phyloP scores from a whole-genome alignment of 2,329 filamentous ascomycete species.

The Aureobasidium sp. region DNA sequence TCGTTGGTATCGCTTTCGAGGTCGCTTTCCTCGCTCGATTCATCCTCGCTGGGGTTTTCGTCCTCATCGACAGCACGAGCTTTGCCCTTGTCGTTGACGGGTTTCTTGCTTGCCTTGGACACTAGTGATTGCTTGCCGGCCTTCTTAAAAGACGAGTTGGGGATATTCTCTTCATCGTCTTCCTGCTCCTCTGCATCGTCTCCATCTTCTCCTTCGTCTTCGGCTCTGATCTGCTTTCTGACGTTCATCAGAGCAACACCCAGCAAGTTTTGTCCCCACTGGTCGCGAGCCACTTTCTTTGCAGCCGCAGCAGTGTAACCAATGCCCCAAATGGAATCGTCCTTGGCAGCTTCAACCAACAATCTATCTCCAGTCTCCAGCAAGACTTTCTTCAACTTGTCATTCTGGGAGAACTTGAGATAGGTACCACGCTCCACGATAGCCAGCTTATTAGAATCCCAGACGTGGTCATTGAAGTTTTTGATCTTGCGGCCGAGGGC shows the following conservation, averaged over 20 bases:
- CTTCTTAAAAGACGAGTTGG: not conserved
- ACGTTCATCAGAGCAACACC: slow-evolving; percentile 57
- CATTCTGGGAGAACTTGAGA: slow-evolving; percentile 50
- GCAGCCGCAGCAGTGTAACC: slow-evolving; percentile 52
- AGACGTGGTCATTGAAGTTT: slow-evolving; percentile 46
- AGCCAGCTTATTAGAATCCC: slow-evolving; percentile 45
- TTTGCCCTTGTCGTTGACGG: not conserved
- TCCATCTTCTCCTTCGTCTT: slow-evolving; percentile 20
- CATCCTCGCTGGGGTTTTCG: not conserved
- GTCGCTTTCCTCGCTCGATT: too few species aligned
- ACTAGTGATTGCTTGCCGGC: not conserved
- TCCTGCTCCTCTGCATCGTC: too few species aligned
- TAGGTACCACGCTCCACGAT: slow-evolving; percentile 54
- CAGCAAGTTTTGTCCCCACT: slow-evolving; percentile 60
- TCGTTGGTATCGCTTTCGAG: too few species aligned
- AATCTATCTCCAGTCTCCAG: slow-evolving; percentile 53
- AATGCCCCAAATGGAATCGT: slow-evolving; percentile 60
- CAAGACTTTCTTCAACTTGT: slow-evolving; percentile 42
- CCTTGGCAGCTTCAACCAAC: slow-evolving; percentile 52
- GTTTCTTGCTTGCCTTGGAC: not conserved
- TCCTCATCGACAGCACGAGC: not conserved
- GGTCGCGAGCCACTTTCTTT: slow-evolving; percentile 33
- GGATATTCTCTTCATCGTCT: not conserved
- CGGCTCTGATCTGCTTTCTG: slow-evolving; percentile 45
- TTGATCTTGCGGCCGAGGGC: slow-evolving; percentile 49